A percentile compares a stretch with the other conserved stretches of the same genome.
These are phyloP conservation scores for Elymus sibiricus DNA, from an alignment of 176 grass and related monocot species.

Conservation along the genomic window DNA sequence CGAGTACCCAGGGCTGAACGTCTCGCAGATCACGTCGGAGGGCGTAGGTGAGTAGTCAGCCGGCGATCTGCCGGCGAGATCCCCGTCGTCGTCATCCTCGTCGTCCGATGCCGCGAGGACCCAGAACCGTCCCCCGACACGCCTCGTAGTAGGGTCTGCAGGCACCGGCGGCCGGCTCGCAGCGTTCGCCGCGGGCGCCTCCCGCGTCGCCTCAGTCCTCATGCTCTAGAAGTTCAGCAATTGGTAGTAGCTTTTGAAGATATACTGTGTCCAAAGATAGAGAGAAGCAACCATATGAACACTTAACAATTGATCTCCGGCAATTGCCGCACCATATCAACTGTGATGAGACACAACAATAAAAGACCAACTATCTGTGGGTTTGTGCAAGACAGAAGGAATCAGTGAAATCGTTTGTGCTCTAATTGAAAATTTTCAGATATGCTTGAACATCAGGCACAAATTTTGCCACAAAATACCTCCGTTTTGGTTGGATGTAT, in stretches of 20 bases:
- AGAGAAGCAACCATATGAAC: neutral
- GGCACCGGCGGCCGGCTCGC: too few species aligned
- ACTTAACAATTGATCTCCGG: neutral
- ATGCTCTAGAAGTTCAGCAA: too few species aligned
- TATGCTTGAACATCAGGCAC: constrained; percentile 10
- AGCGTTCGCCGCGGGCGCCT: too few species aligned
- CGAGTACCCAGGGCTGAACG: too few species aligned
- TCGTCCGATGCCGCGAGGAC: too few species aligned
- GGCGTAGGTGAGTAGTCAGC: too few species aligned
- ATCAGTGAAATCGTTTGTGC: neutral
- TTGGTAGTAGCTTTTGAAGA: constrained; percentile 2
- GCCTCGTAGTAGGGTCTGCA: too few species aligned
- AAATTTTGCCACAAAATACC: constrained; percentile 39
- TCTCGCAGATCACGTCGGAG: too few species aligned
- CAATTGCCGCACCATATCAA: neutral
- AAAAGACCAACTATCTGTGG: neutral
- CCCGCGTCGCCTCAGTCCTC: too few species aligned
- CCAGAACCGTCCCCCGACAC: too few species aligned
- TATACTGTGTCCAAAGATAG: neutral
- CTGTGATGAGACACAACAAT: neutral
- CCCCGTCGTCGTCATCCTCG: too few species aligned
- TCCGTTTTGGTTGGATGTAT: constrained; percentile 97
- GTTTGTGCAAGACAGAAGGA: constrained; percentile 33
- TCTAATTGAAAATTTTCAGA: neutral
- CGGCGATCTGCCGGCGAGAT: too few species aligned